Evolutionary conservation across 495 filamentous ascomycete species (phyloP).

Genomic region (Xylaria flabelliformis): DNA sequence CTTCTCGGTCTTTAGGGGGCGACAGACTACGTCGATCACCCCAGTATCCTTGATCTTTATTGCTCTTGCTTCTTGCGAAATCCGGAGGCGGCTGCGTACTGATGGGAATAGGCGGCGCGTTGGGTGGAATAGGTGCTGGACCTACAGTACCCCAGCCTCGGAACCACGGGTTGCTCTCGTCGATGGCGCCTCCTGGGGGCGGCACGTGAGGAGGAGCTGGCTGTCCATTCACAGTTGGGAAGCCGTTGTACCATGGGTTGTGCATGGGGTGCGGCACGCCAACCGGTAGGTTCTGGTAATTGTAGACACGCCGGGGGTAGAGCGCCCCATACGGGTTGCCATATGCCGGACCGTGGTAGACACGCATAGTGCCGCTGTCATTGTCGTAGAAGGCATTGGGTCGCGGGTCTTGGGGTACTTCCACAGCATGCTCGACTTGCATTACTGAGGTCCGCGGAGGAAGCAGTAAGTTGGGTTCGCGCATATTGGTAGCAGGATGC

Average conservation of each 20-base stretch:
- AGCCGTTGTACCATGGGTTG: constrained; percentile 38
- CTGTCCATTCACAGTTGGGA: constrained; percentile 29
- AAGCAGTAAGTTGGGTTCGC: constrained; percentile 42
- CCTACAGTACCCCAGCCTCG: constrained; percentile 34
- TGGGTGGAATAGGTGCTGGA: constrained; percentile 23
- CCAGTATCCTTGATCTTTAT: not conserved
- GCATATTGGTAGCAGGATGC: constrained; percentile 20
- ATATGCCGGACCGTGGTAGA: constrained; percentile 57
- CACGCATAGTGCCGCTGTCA: constrained; percentile 46
- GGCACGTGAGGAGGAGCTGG: constrained; percentile 20
- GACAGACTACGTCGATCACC: not conserved
- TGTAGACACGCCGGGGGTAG: constrained; percentile 33
- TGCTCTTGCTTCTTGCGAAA: constrained; percentile 6
- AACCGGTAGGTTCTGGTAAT: constrained; percentile 25
- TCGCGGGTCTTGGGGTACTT: constrained; percentile 49
- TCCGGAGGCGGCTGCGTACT: constrained; percentile 16
- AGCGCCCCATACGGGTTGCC: constrained; percentile 48
- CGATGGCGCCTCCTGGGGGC: not conserved
- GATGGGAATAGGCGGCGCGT: constrained; percentile 3
- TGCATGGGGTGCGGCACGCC: constrained; percentile 38
- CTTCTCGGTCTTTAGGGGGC: constrained; percentile 28
- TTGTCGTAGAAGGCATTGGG: constrained; percentile 60
- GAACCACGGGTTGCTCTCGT: constrained; percentile 26
- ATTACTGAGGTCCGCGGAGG: constrained; percentile 46
- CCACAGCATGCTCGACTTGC: constrained; percentile 51